phyloP scores from a whole-genome alignment of 495 filamentous ascomycete genomes.

The Penicillium dipodomyicola region DNA sequence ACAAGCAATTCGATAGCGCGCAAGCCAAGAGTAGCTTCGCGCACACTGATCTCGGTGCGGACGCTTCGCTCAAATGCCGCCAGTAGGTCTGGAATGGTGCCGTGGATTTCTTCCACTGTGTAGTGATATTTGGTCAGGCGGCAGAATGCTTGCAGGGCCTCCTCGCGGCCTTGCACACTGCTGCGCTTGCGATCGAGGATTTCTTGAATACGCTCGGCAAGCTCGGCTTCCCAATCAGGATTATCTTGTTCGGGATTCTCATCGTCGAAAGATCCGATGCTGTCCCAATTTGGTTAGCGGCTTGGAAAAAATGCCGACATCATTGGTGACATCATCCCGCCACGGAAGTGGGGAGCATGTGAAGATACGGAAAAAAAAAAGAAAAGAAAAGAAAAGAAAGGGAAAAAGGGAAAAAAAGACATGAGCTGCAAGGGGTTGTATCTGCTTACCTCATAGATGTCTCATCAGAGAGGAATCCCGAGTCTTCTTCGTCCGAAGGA shows the following conservation, averaged over 20 bases:
- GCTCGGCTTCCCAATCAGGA: slow-evolving; percentile 61
- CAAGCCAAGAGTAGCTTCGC: slow-evolving; percentile 72
- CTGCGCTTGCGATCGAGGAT: slow-evolving; percentile 84
- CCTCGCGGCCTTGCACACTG: slow-evolving; percentile 76
- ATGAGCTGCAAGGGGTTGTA: slow-evolving; percentile 5
- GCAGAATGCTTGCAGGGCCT: slow-evolving; percentile 64
- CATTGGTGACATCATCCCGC: slow-evolving; percentile 41
- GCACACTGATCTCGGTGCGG: slow-evolving; percentile 65
- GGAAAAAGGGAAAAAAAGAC: slow-evolving; percentile 7
- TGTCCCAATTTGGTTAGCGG: slow-evolving; percentile 21
- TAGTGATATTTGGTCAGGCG: slow-evolving; percentile 73
- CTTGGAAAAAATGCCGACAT: slow-evolving; percentile 11
- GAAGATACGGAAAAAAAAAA: slow-evolving; percentile 14
- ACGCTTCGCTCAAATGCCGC: slow-evolving; percentile 70
- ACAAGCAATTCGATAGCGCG: slow-evolving; percentile 71
- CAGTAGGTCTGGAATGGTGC: slow-evolving; percentile 62
- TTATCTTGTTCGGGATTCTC: slow-evolving; percentile 55
- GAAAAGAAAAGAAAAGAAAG: slow-evolving; percentile 13
- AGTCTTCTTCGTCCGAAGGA: slow-evolving; percentile 77
- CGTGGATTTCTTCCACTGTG: slow-evolving; percentile 62
- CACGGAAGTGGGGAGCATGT: slow-evolving; percentile 25
- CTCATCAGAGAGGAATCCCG: slow-evolving; percentile 61
- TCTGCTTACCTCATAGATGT: slow-evolving; percentile 63
- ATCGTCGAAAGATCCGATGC: slow-evolving; percentile 57
- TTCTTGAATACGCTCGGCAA: slow-evolving; percentile 72